Conservation (phyloP, 2,329 filamentous ascomycete species). For the Phialocephala subalpina region DNA sequence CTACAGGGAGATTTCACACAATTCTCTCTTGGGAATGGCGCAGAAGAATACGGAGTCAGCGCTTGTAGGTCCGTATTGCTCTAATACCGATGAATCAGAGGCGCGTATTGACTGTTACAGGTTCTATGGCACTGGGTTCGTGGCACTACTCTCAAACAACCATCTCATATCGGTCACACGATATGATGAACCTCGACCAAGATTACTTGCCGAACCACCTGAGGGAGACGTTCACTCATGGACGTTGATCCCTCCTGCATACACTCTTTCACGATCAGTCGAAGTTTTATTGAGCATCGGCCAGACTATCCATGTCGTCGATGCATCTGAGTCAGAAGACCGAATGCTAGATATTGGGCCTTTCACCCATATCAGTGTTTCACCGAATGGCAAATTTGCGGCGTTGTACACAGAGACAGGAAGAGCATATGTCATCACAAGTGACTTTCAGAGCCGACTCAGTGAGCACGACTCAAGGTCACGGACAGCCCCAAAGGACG, state of each 20-base stretch:
- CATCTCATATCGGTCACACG: conserved; percentile 84
- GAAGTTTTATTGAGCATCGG: conserved; percentile 89
- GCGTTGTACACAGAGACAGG: conserved; percentile 87
- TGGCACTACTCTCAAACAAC: conserved; percentile 90
- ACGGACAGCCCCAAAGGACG: conserved; percentile 82
- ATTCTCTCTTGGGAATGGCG: conserved; percentile 88
- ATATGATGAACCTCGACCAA: conserved; percentile 90
- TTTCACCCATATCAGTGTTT: conserved; percentile 89
- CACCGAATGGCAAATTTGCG: conserved; percentile 87
- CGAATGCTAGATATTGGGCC: conserved; percentile 90
- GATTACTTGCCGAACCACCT: conserved; percentile 78
- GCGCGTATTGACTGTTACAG: conserved; percentile 25
- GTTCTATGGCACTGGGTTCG: conserved; percentile 93
- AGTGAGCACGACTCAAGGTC: conserved; percentile 92
- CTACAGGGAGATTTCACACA: conserved; percentile 95
- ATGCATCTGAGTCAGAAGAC: conserved; percentile 90
- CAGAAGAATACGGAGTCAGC: conserved; percentile 86
- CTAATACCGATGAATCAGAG: background rate
- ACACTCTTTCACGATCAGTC: conserved; percentile 90
- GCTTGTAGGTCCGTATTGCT: conserved; percentile 68
- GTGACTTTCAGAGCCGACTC: conserved; percentile 91
- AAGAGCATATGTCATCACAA: conserved; percentile 90
- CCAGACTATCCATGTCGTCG: conserved; percentile 84
- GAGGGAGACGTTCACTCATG: conserved; percentile 85
- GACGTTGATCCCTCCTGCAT: conserved; percentile 86